These are phyloP conservation scores for Speleostelium caveatum DNA, from an alignment of 78 protist species.

Conservation along the genomic window DNA sequence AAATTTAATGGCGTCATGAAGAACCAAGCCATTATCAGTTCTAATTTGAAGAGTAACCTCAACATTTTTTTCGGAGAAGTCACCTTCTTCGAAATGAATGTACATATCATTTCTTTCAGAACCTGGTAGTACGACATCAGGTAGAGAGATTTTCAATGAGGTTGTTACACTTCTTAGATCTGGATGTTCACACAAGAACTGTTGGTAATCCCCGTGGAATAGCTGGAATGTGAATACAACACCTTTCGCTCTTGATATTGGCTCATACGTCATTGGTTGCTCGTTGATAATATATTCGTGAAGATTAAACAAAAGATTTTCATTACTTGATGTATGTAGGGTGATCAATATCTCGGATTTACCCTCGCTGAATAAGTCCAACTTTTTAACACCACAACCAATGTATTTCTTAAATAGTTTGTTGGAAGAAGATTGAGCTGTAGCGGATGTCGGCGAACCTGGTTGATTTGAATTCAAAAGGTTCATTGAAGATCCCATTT, in stretches of 20 bases:
- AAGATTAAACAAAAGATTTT: conserved; percentile 5
- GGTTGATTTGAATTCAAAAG: too few relatives aligned
- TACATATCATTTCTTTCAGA: conserved; percentile 67
- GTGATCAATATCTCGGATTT: conserved; percentile 27
- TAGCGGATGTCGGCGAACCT: not conserved
- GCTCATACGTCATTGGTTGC: conserved; percentile 13
- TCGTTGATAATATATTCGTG: conserved; percentile 58
- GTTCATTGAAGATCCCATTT: not conserved
- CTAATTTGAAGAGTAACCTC: conserved; percentile 42
- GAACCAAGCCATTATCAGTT: conserved; percentile 25
- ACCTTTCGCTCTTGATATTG: conserved; percentile 75
- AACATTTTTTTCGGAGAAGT: conserved; percentile 68
- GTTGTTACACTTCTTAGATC: conserved; percentile 27
- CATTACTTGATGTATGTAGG: conserved; percentile 25
- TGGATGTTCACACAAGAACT: conserved; percentile 29
- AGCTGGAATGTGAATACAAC: conserved; percentile 54
- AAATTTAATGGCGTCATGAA: conserved; percentile 56
- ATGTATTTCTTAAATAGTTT: conserved; percentile 44
- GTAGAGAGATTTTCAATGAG: conserved; percentile 23
- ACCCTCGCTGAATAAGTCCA: conserved; percentile 16
- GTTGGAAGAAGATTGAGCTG: not conserved
- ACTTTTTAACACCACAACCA: conserved; percentile 72
- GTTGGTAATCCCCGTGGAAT: conserved; percentile 41
- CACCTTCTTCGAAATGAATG: conserved; percentile 64
- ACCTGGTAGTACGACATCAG: conserved; percentile 68